Evolutionary conservation across 768 basidiomycete species (phyloP), one percentile per base, ranked within the genome.

Genomic region (Leccinum broughii): DNA sequence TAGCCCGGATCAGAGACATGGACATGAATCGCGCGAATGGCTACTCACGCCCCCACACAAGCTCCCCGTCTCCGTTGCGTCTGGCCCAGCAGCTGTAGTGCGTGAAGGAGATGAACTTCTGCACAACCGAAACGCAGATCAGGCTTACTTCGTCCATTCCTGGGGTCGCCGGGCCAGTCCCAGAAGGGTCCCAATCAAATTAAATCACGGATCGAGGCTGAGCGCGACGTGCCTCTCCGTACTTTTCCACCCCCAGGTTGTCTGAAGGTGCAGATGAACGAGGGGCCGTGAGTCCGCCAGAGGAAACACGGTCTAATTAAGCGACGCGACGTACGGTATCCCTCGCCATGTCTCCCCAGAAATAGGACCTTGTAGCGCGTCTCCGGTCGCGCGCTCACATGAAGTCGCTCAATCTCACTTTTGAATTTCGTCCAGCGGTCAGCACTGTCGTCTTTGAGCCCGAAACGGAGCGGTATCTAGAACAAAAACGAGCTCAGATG

Each of bases 21-120:
- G 39, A 41, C 17, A 17, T 8, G 39, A 8, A 8, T 41, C 7
- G 10, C 15, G 52, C 5, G n/a, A 24, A 53, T n/a, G 53, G 2
- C 15, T 28, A 81, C 88, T 70, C 64, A 88, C 88, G 90, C 17
- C 90, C 90, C 91, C 91, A 93, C 9, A 75, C 75, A 10, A 90
- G 70, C 53, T 87, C 82, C n/a, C 78, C 87, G 60, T 92, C 86
- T 2, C 85, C 85, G 39, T 86, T 74, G 1, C 84, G 70, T 67
- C 78, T 85, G 0, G 85, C 76, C 84, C 85, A 90, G 63, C 85
- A 87, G 52, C 6, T 52, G 15, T 6, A 30, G 28, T 24, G 24
- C 20, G 13, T n/a, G 51, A 3, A 51, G 30, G 22, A 4, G 26
- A 41, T 59, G 30, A 48, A 57, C 54, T 41, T n/a, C 13, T n/a